Percentiles rank a stretch among this genome's conserved stretches.
phyloP scores from a whole-genome alignment of 495 filamentous ascomycete species.

The Podospora didyma region DNA sequence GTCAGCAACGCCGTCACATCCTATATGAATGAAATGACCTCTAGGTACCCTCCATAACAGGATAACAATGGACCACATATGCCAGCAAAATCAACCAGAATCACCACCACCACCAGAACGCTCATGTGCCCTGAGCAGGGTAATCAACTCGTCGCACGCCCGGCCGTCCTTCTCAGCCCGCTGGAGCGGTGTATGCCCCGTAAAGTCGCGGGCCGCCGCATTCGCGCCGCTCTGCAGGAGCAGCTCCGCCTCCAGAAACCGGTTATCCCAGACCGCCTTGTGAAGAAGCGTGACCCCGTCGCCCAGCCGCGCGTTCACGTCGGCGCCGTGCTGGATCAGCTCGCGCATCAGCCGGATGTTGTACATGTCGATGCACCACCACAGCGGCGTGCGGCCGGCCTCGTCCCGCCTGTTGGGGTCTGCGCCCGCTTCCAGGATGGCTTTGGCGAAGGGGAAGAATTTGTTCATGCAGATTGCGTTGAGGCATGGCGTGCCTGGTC shows the following conservation, averaged over 20 bases:
- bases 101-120: too few species aligned
- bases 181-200: not conserved
- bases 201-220: not conserved
- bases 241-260: not conserved
- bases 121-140: not conserved
- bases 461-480: not conserved
- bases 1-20: too few species aligned
- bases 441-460: not conserved
- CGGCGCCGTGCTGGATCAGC: not conserved
- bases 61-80: too few species aligned
- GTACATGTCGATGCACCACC: not conserved
- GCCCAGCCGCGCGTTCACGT: not conserved
- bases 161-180: not conserved
- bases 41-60: too few species aligned
- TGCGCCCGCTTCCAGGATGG: not conserved
- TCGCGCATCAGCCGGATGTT: not conserved
- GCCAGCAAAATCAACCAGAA: too few species aligned
- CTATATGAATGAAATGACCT: too few species aligned
- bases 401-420: not conserved
- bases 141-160: not conserved
- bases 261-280: not conserved
- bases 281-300: not conserved
- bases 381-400: not conserved
- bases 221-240: not conserved
- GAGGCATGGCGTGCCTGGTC: not conserved